Evolutionary conservation across 2,329 filamentous ascomycete species (phyloP), one percentile per base, ranked within the genome.

Genomic region (Ophiognomonia clavigignenti-juglandacearum): DNA sequence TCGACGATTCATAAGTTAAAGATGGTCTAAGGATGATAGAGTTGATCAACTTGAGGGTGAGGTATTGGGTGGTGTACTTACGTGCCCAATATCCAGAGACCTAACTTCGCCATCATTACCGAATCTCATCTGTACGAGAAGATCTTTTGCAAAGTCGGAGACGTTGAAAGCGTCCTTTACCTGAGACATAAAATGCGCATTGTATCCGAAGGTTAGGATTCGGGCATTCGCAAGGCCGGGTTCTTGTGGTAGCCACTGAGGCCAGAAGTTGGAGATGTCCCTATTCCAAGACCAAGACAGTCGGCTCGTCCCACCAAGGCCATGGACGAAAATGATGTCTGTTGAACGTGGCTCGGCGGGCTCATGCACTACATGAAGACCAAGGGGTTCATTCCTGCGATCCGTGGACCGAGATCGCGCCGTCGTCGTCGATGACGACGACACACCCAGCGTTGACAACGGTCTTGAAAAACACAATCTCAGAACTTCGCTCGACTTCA

Each of bases 241-340:
- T 31, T 57, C 53, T 1, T n/a, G 14, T 1, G 55, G 57, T 6
- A 62, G 56, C 51, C 53, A 54, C 26, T 48, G 16, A 7, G 57
- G 57, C 57, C 57, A 60, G 9, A 59, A 45, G 3, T 47, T 37
- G 4, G 49, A 39, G 1, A 52, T 41, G 26, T 54, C 51, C 14
- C 51, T 40, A 18, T 57, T 47, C 11, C 36, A 31, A 11, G 45
- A 59, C 58, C 57, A 60, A 4, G 57, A 57, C 23, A 38, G 37
- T 9, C 47, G 31, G 18, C 56, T 57, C n/a, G 55, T 53, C 0
- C 56, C 57, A 4, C 52, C 53, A 3, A 61, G 56, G 5, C 59
- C 58, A 42, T 60, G 59, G 5, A 61, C 47, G 45, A 61, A 60
- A 2, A 60, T 37, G 4, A 61, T 54, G 40, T 61, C 56, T 4